Base-by-base conservation (phyloP, 2,329 filamentous ascomycete genomes). In the Monosporascus sp. region DNA sequence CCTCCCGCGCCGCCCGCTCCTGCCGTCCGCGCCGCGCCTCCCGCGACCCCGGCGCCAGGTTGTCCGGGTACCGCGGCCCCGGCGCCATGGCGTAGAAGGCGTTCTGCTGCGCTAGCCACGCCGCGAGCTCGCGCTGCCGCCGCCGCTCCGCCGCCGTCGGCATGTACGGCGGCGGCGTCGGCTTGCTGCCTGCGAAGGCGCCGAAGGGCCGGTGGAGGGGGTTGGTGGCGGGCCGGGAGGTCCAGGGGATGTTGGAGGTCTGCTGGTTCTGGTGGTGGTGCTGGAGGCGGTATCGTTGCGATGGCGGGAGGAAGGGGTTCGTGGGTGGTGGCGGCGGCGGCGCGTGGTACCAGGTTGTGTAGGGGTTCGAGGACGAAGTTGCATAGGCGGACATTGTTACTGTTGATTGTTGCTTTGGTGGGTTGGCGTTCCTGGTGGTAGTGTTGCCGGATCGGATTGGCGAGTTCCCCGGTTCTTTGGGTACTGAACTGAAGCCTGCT, bases 181-280 rank as follows among this genome's bases (percentile, higher is more conserved):
- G 83, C n/a, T 75, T 83, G 27, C 73, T 84, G 25, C 77, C 84
- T 71, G 81, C 78, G 49, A 76, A 77, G 54, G 69, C 69, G 58
- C 82, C 82, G 61, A 70, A 70, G 45, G 49, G 49, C 2, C 49
- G 49, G 39, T 47, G 35, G 25, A 31, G 31, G 6, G 49, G 38
- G 27, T 31, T 31, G 14, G 35, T 15, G 27, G 9, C 25, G 22
- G 9, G n/a, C 4, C 22, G 49, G n/a, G 6, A 25, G 31, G 22
- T 14, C 44, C 52, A 52, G 6, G 18, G 49, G 38, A 48, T 38
- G 18, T 9, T 5, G 66, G 27, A 5, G 9, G 27, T 5, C 14
- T 31, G 9, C 9, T 31, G 9, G 9, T 31, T 1, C 7, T 27
- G 25, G 2, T 31, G 3, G 27, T 31, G 27, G 27, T 6, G 8